These are phyloP conservation scores for Phaffomyces thermotolerans DNA, from an alignment of 805 yeast genomes.

Conservation along the genomic window DNA sequence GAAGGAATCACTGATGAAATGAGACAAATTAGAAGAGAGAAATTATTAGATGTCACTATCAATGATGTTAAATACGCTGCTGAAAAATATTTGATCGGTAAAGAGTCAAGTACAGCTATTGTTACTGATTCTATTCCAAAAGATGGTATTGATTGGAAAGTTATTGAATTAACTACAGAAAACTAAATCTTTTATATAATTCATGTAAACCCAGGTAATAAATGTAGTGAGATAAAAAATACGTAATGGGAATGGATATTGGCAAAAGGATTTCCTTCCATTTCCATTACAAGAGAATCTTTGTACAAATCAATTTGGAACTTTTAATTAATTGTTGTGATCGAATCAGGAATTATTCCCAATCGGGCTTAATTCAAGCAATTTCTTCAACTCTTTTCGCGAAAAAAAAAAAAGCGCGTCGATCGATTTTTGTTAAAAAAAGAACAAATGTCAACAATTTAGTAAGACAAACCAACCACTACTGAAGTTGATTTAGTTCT, in stretches of 20 bases:
- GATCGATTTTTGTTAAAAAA: not conserved
- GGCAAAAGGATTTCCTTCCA: too few species aligned
- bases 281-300: too few species aligned
- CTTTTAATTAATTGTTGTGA: too few species aligned
- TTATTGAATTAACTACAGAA: constrained; percentile 13
- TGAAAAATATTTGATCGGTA: constrained; percentile 49
- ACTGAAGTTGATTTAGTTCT: too few species aligned
- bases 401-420: constrained; percentile 4
- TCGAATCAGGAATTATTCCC: not conserved
- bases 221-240: not conserved
- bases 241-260: too few species aligned
- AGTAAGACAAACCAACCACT: too few species aligned
- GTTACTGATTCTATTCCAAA: constrained; percentile 30
- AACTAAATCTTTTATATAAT: not conserved
- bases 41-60: constrained; percentile 57
- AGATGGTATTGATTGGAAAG: constrained; percentile 13
- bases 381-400: too few species aligned
- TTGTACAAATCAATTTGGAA: too few species aligned
- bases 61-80: constrained; percentile 58
- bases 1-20: constrained; percentile 70
- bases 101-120: constrained; percentile 31
- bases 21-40: constrained; percentile 74
- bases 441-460: constrained; percentile 4
- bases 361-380: not conserved
- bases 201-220: too few species aligned